phyloP scores from a whole-genome alignment of 2,329 filamentous ascomycete genomes.

The Septoria petroselini region DNA sequence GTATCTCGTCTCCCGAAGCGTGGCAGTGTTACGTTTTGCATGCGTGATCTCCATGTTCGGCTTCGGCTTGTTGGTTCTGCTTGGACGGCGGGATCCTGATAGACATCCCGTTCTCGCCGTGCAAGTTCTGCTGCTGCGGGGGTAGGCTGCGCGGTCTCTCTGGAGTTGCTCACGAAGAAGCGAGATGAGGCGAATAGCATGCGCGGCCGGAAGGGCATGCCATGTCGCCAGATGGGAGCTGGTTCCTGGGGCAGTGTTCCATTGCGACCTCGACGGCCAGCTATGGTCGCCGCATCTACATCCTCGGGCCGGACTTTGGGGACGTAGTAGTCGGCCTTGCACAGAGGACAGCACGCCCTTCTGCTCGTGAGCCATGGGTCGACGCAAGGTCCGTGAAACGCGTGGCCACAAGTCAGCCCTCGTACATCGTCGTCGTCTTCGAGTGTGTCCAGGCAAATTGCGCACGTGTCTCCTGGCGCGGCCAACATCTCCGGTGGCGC shows the following conservation, averaged over 20 bases:
- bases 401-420: constrained; percentile 92
- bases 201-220: constrained; percentile 30
- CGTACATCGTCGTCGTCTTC: constrained; percentile 96
- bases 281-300: constrained; percentile 33
- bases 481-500: constrained; percentile 76
- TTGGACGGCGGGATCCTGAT: constrained; percentile 12
- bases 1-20: constrained; percentile 28
- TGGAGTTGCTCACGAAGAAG: constrained; percentile 27
- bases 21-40: constrained; percentile 28
- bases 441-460: constrained; percentile 90
- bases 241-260: constrained; percentile 29
- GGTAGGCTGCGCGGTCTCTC: constrained; percentile 10
- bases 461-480: constrained; percentile 85
- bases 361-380: constrained; percentile 95
- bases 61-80: constrained; percentile 14
- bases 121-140: constrained; percentile 6
- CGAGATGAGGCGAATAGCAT: constrained; percentile 31
- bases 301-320: constrained; percentile 77
- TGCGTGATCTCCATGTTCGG: constrained; percentile 28
- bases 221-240: constrained; percentile 29
- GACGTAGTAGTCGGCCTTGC: constrained; percentile 96
- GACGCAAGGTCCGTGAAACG: constrained; percentile 92
- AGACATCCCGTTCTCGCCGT: constrained; percentile 8
- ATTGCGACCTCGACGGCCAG: constrained; percentile 13
- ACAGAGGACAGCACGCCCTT: constrained; percentile 91